Percentiles rank a stretch among this genome's conserved stretches.
Conservation (phyloP, 805 yeast genomes). For the Naumovozyma dairenensis region DNA sequence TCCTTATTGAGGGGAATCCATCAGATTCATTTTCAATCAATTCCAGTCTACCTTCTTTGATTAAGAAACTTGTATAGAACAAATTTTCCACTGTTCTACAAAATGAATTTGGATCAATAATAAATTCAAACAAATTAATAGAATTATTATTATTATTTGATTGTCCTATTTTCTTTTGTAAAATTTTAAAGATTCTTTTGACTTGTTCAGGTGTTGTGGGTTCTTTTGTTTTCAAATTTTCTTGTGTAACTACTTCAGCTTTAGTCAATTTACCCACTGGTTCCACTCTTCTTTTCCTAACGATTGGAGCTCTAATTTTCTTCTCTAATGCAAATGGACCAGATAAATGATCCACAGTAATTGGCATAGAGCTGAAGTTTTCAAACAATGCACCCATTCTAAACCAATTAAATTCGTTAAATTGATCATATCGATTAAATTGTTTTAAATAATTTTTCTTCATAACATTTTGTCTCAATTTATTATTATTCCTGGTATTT, state of each 20-base stretch:
- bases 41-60: conserved; percentile 58
- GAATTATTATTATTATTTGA: too few relatives aligned
- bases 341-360: conserved; percentile 51
- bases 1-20: conserved; percentile 34
- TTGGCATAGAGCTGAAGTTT: conserved; percentile 34
- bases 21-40: conserved; percentile 45
- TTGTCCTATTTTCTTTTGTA: conserved; percentile 28
- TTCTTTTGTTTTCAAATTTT: conserved; percentile 40
- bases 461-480: conserved; percentile 8
- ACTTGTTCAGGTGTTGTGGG: conserved; percentile 62
- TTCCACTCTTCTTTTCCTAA: conserved; percentile 36
- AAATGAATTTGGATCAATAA: conserved; percentile 68
- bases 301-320: conserved; percentile 29
- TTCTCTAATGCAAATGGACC: conserved; percentile 64
- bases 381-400: conserved; percentile 45
- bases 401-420: conserved; percentile 48
- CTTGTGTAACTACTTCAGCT: conserved; percentile 45
- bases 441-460: conserved; percentile 16
- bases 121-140: conserved; percentile 55
- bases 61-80: conserved; percentile 71
- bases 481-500: conserved; percentile 10
- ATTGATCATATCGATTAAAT: conserved; percentile 25
- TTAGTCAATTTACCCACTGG: conserved; percentile 32
- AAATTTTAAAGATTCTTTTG: conserved; percentile 38
- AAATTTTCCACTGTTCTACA: conserved; percentile 75